Percentiles rank a stretch among this genome's conserved stretches.
These are phyloP conservation scores for Antitrichia curtipendula DNA, from an alignment of 225 moss, liverwort and hornwort species.

Conservation along the genomic window DNA sequence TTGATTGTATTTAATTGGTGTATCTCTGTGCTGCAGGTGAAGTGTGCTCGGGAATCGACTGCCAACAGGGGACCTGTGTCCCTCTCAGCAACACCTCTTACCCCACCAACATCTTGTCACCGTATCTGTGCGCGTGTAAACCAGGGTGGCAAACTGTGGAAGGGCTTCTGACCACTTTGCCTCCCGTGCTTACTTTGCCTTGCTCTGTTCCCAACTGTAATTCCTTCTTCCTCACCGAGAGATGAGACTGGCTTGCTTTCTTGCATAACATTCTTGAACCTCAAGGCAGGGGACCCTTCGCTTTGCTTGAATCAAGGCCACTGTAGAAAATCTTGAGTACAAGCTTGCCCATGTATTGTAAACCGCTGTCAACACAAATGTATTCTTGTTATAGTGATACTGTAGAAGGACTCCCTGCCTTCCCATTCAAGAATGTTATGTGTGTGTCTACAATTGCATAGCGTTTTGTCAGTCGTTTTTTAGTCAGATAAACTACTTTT, in stretches of 20 bases:
- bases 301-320: background rate
- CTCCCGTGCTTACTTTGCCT: constrained; percentile 30
- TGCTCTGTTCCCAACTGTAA: constrained; percentile 56
- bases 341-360: background rate
- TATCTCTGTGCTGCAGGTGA: background rate
- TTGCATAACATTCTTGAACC: background rate
- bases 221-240: background rate
- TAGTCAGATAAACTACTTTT: too few relatives aligned
- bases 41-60: constrained; percentile 27
- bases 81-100: constrained; percentile 34
- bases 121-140: constrained; percentile 35
- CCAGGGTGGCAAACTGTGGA: constrained; percentile 42
- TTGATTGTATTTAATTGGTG: background rate
- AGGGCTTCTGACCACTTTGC: constrained; percentile 15
- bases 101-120: constrained; percentile 52
- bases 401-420: background rate
- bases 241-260: background rate
- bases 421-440: background rate
- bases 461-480: background rate
- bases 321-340: background rate
- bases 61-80: constrained; percentile 41
- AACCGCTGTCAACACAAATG: too few relatives aligned
- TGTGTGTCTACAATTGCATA: background rate
- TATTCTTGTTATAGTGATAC: background rate
- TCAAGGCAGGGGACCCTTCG: background rate